Conservation (phyloP, 2,329 filamentous ascomycete genomes). For the Ophiognomonia clavigignenti-juglandacearum region DNA sequence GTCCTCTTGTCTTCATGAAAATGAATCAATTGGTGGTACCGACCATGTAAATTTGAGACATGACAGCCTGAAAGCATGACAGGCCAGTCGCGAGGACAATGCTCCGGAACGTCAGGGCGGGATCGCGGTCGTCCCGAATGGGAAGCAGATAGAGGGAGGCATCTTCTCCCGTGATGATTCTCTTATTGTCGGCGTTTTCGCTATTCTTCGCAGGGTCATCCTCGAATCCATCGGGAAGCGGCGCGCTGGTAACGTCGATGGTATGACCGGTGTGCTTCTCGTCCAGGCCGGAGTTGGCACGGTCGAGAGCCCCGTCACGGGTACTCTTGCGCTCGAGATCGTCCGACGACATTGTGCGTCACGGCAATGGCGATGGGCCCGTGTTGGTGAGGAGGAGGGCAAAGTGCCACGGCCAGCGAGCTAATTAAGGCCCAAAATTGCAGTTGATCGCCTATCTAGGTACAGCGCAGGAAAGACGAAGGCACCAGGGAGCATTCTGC, state of each 20-base stretch:
- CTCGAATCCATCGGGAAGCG: constrained; percentile 15
- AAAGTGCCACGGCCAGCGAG: too few relatives aligned
- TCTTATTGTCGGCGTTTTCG: constrained; percentile 31
- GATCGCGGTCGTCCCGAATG: constrained; percentile 45
- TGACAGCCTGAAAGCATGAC: constrained; percentile 48
- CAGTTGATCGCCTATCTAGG: too few relatives aligned
- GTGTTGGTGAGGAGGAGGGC: too few relatives aligned
- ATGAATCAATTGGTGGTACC: too few relatives aligned
- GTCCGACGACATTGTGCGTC: neutral
- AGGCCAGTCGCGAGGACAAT: constrained; percentile 44
- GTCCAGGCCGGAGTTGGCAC: neutral
- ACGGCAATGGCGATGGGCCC: too few relatives aligned
- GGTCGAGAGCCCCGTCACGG: neutral
- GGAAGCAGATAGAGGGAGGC: constrained; percentile 44
- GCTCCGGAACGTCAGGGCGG: constrained; percentile 47
- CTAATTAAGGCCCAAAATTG: too few relatives aligned
- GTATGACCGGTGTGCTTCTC: neutral
- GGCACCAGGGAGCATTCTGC: too few relatives aligned
- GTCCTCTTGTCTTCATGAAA: too few relatives aligned
- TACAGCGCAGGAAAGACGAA: too few relatives aligned
- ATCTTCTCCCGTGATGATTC: constrained; percentile 49
- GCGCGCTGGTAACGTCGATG: constrained; percentile 20
- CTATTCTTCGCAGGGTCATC: constrained; percentile 25
- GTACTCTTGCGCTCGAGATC: neutral
- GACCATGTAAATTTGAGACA: constrained; percentile 55